Base-by-base conservation (phyloP, 2,329 filamentous ascomycete genomes). In the Monosporascus cannonballus region DNA sequence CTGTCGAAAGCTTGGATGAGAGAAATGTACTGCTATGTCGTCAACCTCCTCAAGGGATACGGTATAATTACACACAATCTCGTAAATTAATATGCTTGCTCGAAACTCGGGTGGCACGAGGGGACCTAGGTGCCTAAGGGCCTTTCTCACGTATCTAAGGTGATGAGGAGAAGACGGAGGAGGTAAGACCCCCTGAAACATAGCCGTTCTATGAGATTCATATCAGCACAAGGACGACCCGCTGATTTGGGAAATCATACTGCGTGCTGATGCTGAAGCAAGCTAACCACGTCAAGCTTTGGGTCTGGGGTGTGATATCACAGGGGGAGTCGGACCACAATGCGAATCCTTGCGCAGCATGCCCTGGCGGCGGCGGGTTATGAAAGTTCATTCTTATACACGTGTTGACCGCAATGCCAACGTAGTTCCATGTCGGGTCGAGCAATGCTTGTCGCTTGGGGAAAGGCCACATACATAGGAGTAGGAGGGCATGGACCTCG, bases 401-500 rank as follows among this genome's bases (percentile, higher is more conserved):
- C 15, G 54, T 48, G 6, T 47, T 51, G 39, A 55, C 51, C 18
- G 54, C 54, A n/a, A 56, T 52, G 20, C 50, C 48, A 24, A 56
- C 37, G 37, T 54, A 55, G 36, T 49, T 56, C 54, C 54, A 56
- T 1, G 48, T 52, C 5, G 54, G 52, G 34, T 49, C 50, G 30
- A 42, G 44, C 24, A 34, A 27, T 22, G 48, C 50, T 20, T 25
- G 39, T 5, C 49, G 52, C 22, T 50, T 56, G 4, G 50, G 34
- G 24, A 51, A 45, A 6, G 55, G 53, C 50, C 53, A 57, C 7
- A 53, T 34, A 24, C 55, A 57, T 6, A 55, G 22, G 3, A 57
- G 50, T n/a, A 57, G 48, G 4, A 57, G 48, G 11, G 53, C 53
- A 38, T 57, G 55, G 8, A 55, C 50, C 20, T 55, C 55, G n/a